A percentile compares a stretch with the other conserved stretches of the same genome.
phyloP scores from a whole-genome alignment of 2,329 filamentous ascomycete species.

The Cyphellophora attinorum region DNA sequence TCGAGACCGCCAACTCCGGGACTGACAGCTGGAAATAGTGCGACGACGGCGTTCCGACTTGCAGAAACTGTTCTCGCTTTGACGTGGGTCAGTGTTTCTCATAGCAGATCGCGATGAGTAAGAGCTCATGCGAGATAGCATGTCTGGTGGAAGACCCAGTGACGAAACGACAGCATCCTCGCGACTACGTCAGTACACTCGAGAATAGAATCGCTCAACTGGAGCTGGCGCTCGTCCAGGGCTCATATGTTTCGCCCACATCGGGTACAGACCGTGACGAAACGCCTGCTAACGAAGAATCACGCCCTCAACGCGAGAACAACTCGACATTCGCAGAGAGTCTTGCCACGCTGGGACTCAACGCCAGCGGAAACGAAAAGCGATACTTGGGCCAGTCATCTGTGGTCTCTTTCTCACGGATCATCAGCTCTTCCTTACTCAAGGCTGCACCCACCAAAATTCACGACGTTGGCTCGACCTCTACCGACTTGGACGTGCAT shows the following conservation, averaged over 20 bases:
- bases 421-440: constrained; percentile 14
- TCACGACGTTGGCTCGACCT: constrained; percentile 9
- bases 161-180: constrained; percentile 20
- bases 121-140: no score
- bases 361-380: constrained; percentile 23
- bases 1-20: no score
- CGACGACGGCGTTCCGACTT: not conserved
- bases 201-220: constrained; percentile 12
- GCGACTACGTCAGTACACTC: constrained; percentile 23
- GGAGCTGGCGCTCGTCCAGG: constrained; percentile 6
- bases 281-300: no score
- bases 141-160: constrained; percentile 19
- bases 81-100: no score
- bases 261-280: no score
- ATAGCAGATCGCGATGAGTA: no score
- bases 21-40: no score
- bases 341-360: constrained; percentile 16
- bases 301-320: no score
- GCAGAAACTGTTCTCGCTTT: not conserved
- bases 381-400: constrained; percentile 30
- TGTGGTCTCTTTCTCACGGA: constrained; percentile 21
- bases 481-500: not conserved
- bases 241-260: no score
- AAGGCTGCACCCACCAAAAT: not conserved
- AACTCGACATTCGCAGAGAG: constrained; percentile 13